phyloP scores from a whole-genome alignment of 2,329 filamentous ascomycete genomes.

The Pyrenochaeta sp. region DNA sequence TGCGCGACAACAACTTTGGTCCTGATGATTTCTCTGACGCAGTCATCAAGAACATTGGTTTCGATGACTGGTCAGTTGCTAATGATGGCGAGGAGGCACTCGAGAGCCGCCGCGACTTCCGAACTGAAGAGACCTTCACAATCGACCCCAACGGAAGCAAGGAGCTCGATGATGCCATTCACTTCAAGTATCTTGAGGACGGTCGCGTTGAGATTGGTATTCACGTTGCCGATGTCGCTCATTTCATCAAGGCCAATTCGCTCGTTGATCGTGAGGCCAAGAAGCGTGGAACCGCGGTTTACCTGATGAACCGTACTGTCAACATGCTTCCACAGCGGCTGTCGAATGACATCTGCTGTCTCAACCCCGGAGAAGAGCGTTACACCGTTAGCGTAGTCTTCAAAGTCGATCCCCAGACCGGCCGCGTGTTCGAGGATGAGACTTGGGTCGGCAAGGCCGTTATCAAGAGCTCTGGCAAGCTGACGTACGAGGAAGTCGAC shows the following conservation, averaged over 20 bases:
- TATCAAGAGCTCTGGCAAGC: slow-evolving; percentile 87
- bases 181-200: slow-evolving; percentile 83
- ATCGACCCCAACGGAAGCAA: slow-evolving; percentile 88
- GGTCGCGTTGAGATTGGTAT: slow-evolving; percentile 93
- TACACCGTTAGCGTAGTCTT: slow-evolving; percentile 93
- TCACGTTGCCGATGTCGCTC: slow-evolving; percentile 92
- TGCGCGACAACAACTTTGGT: slow-evolving; percentile 98
- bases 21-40: slow-evolving; percentile 98
- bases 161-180: slow-evolving; percentile 90
- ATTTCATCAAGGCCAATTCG: slow-evolving; percentile 96
- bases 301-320: slow-evolving; percentile 88
- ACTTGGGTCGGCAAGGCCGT: slow-evolving; percentile 94
- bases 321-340: slow-evolving; percentile 87
- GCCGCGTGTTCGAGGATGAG: slow-evolving; percentile 80
- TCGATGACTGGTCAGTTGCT: slow-evolving; percentile 87
- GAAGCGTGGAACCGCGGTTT: slow-evolving; percentile 96
- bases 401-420: slow-evolving; percentile 82
- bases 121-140: slow-evolving; percentile 86
- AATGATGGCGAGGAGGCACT: slow-evolving; percentile 81
- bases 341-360: slow-evolving; percentile 84
- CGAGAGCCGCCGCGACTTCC: slow-evolving; percentile 84
- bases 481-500: slow-evolving; percentile 87
- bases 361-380: slow-evolving; percentile 85
- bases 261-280: slow-evolving; percentile 96
- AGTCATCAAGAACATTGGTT: slow-evolving; percentile 88